Evolutionary conservation across 2,329 filamentous ascomycete genomes (phyloP).

Genomic region (Trichoderma koningiopsis): DNA sequence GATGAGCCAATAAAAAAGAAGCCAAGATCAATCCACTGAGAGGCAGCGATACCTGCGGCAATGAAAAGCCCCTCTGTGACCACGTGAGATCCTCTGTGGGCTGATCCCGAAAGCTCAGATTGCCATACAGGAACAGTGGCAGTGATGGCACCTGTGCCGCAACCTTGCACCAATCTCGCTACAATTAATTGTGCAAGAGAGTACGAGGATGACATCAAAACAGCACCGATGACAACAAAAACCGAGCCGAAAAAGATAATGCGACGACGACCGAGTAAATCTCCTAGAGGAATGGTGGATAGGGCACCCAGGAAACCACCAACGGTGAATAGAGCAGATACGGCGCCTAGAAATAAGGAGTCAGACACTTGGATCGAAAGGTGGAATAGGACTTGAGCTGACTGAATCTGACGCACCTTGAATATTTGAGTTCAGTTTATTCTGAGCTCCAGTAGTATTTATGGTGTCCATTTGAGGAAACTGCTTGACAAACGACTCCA

Average conservation of each 20-base stretch:
- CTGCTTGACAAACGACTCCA: neutral
- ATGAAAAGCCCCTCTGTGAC: neutral
- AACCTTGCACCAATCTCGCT: neutral
- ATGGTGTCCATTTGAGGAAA: neutral
- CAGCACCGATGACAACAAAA: neutral
- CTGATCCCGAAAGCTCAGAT: neutral
- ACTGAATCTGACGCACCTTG: too few relatives aligned
- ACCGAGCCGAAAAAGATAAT: neutral
- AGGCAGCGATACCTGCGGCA: neutral
- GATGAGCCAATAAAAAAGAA: neutral
- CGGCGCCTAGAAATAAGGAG: too few relatives aligned
- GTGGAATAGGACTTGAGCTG: too few relatives aligned
- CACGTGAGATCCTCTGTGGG: neutral
- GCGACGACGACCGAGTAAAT: neutral
- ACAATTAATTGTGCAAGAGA: neutral
- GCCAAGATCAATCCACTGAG: neutral
- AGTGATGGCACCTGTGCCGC: neutral
- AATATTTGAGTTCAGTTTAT: neutral
- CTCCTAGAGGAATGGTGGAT: neutral
- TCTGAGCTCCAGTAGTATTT: neutral
- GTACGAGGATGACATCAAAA: neutral
- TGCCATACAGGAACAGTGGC: neutral
- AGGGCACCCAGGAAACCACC: neutral
- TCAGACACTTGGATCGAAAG: too few relatives aligned
- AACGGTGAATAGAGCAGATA: neutral